Evolutionary conservation across 768 basidiomycete genomes (phyloP).

Genomic region (Tulasnella sp.): DNA sequence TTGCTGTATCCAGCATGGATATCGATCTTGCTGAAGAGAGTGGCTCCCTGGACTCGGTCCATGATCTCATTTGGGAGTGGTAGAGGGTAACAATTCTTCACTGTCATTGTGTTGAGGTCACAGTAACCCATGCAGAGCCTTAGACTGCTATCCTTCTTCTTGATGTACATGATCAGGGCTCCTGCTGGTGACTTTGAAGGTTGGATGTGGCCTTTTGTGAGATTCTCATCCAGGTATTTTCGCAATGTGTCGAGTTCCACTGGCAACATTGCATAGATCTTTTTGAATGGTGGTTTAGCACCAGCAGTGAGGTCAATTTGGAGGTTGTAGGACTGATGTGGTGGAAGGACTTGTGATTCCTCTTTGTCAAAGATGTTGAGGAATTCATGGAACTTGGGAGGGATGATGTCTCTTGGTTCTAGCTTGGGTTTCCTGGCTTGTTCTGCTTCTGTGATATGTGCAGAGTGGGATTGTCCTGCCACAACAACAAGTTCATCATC

Average conservation of each 20-base stretch:
- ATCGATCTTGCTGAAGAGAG: slow-evolving; percentile 2
- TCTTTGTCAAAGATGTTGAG: too few species aligned
- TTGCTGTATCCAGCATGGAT: slow-evolving; percentile 7
- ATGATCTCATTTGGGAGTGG: background rate
- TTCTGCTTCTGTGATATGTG: too few species aligned
- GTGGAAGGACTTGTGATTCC: background rate
- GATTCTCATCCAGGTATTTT: background rate
- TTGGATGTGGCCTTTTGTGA: background rate
- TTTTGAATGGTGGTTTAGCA: background rate
- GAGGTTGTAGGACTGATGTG: background rate
- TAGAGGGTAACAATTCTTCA: background rate
- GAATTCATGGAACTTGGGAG: too few species aligned
- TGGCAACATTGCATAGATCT: background rate
- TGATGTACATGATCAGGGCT: background rate
- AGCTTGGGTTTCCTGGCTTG: too few species aligned
- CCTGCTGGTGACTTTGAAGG: background rate
- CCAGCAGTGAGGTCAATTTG: background rate
- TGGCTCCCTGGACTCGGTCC: background rate
- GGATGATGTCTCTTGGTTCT: too few species aligned
- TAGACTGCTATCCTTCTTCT: background rate
- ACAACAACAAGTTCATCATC: too few species aligned
- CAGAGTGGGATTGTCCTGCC: too few species aligned
- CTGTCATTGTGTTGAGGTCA: background rate
- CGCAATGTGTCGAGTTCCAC: background rate
- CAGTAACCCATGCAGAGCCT: background rate